phyloP scores from a whole-genome alignment of 176 grass and related monocot species.

The Chrysopogon serrulatus region DNA sequence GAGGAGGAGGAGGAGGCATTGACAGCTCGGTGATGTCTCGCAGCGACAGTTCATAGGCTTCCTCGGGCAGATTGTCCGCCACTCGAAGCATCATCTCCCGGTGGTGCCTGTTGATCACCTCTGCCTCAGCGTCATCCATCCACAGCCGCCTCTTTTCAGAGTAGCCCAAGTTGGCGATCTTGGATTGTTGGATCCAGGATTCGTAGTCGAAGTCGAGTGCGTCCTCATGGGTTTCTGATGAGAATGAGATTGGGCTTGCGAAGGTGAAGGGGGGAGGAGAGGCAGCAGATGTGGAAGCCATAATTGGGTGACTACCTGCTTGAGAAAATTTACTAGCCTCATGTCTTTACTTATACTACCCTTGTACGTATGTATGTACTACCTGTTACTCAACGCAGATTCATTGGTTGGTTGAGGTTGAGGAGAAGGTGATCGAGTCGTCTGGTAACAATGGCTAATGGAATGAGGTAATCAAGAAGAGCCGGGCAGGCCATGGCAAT shows the following conservation, averaged over 20 bases:
- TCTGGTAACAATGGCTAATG: neutral
- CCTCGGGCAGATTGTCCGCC: constrained; percentile 5
- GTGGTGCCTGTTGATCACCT: neutral
- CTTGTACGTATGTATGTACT: too few relatives aligned
- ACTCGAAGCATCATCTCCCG: neutral
- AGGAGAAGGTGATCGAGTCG: too few relatives aligned
- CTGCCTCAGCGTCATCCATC: neutral
- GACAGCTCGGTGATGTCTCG: constrained; percentile 29
- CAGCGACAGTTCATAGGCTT: constrained; percentile 36
- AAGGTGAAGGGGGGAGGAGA: constrained; percentile 24
- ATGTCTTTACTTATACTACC: neutral
- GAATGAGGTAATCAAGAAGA: too few relatives aligned
- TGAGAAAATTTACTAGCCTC: neutral
- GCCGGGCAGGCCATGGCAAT: neutral
- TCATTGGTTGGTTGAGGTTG: too few relatives aligned
- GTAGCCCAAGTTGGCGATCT: neutral
- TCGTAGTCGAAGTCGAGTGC: constrained; percentile 21
- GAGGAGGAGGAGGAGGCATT: neutral
- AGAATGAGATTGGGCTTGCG: neutral
- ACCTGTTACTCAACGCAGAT: too few relatives aligned
- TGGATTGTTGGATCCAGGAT: constrained; percentile 27
- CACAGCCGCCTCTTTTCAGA: neutral
- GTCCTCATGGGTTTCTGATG: constrained; percentile 1
- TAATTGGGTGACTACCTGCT: neutral
- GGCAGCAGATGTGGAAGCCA: neutral